A percentile compares a stretch with the other conserved stretches of the same genome.
phyloP scores from a whole-genome alignment of 371 early-diverging fungal species.

The Racocetra persica region DNA sequence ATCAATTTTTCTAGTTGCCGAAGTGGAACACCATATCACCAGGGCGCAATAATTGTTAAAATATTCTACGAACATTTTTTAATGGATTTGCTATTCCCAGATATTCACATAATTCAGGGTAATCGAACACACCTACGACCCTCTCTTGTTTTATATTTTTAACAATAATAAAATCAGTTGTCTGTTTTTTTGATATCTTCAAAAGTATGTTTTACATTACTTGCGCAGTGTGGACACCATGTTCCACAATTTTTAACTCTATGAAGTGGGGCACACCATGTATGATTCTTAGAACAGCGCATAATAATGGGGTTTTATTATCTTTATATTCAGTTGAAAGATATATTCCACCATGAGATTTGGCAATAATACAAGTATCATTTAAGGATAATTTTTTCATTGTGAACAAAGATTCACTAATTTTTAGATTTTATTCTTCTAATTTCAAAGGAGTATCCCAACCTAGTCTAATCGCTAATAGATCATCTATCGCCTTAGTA shows the following conservation, averaged over 20 bases:
- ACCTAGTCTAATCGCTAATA: not conserved
- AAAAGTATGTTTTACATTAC: slow-evolving; percentile 26
- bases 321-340: slow-evolving; percentile 30
- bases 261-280: not conserved
- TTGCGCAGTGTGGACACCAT: slow-evolving; percentile 8
- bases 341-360: slow-evolving; percentile 16
- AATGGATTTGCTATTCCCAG: not conserved
- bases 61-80: no score
- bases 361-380: slow-evolving; percentile 33
- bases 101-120: slow-evolving; percentile 18
- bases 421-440: not conserved
- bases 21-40: no score
- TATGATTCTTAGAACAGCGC: slow-evolving; percentile 21
- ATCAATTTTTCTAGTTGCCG: no score
- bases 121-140: slow-evolving; percentile 32
- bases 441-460: not conserved
- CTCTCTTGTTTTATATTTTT: slow-evolving; percentile 28
- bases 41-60: no score
- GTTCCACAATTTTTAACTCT: slow-evolving; percentile 17
- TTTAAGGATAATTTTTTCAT: slow-evolving; percentile 35
- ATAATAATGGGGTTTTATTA: slow-evolving; percentile 20
- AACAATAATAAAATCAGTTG: slow-evolving; percentile 32
- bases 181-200: slow-evolving; percentile 27
- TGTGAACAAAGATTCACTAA: not conserved
- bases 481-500: not conserved